Percentiles rank a stretch among this genome's conserved stretches.
These are phyloP conservation scores for Diaporthe nobilis DNA, from an alignment of 2,329 filamentous ascomycete genomes.

Conservation along the genomic window DNA sequence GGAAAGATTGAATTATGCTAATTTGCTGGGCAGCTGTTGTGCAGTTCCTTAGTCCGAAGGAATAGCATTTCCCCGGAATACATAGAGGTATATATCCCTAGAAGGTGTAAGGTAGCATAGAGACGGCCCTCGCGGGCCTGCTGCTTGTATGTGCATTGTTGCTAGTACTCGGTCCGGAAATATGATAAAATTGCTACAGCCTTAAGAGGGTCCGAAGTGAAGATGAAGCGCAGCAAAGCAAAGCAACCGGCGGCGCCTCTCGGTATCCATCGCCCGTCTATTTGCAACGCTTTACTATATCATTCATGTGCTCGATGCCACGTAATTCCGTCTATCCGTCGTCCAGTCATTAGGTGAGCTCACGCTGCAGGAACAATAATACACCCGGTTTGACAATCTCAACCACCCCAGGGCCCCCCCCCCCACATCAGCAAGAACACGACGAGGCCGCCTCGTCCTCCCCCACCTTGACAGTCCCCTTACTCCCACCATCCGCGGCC, in stretches of 20 bases:
- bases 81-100: constrained; percentile 1
- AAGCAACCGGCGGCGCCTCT: not conserved
- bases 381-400: not conserved
- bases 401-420: not conserved
- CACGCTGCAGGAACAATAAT: not conserved
- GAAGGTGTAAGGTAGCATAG: not conserved
- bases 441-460: constrained; percentile 33
- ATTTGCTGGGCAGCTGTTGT: constrained; percentile 49
- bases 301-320: constrained; percentile 47
- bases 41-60: constrained; percentile 51
- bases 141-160: constrained; percentile 16
- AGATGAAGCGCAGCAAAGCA: not conserved
- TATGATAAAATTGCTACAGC: not conserved
- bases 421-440: constrained; percentile 48
- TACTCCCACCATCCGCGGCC: constrained; percentile 45
- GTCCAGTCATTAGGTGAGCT: constrained; percentile 23
- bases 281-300: constrained; percentile 44
- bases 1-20: not conserved
- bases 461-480: constrained; percentile 49
- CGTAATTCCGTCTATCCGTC: constrained; percentile 7
- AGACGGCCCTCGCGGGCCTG: constrained; percentile 29
- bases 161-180: not conserved
- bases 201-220: not conserved
- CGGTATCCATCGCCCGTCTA: constrained; percentile 27
- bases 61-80: constrained; percentile 42